Conservation (phyloP, 805 yeast genomes). For the Saccharomycopsis javanensis region DNA sequence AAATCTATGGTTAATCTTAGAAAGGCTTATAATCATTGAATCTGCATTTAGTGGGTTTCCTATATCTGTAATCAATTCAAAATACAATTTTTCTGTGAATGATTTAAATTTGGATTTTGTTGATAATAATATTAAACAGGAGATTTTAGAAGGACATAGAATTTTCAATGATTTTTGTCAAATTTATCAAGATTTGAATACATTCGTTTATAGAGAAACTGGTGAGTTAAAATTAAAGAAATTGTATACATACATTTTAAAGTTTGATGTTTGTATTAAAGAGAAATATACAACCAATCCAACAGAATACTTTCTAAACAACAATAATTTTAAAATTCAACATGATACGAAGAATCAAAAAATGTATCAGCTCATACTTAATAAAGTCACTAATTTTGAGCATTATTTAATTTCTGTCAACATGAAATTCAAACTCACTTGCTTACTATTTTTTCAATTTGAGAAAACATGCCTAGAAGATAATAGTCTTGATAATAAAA, state of each 20-base stretch:
- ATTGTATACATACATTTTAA: background rate
- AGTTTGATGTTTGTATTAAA: background rate
- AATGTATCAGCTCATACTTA: background rate
- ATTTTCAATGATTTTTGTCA: background rate
- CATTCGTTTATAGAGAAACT: background rate
- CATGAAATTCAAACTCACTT: slow-evolving; percentile 3
- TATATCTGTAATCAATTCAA: background rate
- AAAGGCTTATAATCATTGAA: background rate
- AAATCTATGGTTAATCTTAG: background rate
- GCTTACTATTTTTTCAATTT: slow-evolving; percentile 1
- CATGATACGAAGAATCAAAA: background rate
- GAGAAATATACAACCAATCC: background rate
- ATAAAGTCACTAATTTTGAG: slow-evolving; percentile 3
- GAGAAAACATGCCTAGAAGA: background rate
- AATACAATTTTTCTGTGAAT: background rate
- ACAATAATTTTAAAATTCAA: background rate
- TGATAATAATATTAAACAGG: background rate
- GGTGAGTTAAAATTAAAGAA: background rate
- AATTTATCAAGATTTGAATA: background rate
- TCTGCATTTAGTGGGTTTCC: background rate
- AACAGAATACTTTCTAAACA: background rate
- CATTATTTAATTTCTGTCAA: background rate
- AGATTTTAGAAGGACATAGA: background rate
- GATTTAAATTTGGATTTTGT: background rate
- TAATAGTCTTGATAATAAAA: background rate